Evolutionary conservation across 2,329 filamentous ascomycete species (phyloP).

Genomic region (Paraphoma chrysanthemicola): DNA sequence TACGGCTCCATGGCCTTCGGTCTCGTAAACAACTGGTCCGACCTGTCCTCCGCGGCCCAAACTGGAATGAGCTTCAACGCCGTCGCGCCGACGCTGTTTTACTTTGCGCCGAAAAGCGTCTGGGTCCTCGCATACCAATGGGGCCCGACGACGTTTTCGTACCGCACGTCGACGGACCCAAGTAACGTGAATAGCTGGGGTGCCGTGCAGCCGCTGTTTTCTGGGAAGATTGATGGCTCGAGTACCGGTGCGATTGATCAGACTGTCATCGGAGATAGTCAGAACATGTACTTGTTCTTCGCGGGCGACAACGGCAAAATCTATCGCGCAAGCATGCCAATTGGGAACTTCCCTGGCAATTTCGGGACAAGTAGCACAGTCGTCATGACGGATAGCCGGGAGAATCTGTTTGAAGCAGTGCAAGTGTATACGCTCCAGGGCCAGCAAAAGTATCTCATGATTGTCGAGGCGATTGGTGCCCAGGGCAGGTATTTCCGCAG

Average conservation of each 20-base stretch:
- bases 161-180: constrained; percentile 65
- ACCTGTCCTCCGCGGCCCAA: constrained; percentile 61
- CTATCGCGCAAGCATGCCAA: constrained; percentile 69
- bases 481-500: constrained; percentile 71
- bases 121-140: constrained; percentile 74
- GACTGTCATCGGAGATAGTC: constrained; percentile 66
- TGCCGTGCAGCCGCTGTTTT: constrained; percentile 61
- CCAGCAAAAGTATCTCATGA: constrained; percentile 67
- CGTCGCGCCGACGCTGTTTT: constrained; percentile 69
- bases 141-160: constrained; percentile 66
- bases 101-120: constrained; percentile 65
- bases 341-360: constrained; percentile 66
- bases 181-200: constrained; percentile 66
- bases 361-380: constrained; percentile 62
- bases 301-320: constrained; percentile 71
- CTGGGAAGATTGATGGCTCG: constrained; percentile 60
- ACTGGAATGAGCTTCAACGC: constrained; percentile 55
- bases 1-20: constrained; percentile 68
- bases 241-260: constrained; percentile 67
- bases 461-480: constrained; percentile 68
- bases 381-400: constrained; percentile 60
- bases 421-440: constrained; percentile 70
- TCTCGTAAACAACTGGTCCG: constrained; percentile 60
- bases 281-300: constrained; percentile 73
- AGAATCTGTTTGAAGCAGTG: constrained; percentile 71